Evolutionary conservation across 2,329 filamentous ascomycete species (phyloP).

Genomic region (Beauveria asiatica): DNA sequence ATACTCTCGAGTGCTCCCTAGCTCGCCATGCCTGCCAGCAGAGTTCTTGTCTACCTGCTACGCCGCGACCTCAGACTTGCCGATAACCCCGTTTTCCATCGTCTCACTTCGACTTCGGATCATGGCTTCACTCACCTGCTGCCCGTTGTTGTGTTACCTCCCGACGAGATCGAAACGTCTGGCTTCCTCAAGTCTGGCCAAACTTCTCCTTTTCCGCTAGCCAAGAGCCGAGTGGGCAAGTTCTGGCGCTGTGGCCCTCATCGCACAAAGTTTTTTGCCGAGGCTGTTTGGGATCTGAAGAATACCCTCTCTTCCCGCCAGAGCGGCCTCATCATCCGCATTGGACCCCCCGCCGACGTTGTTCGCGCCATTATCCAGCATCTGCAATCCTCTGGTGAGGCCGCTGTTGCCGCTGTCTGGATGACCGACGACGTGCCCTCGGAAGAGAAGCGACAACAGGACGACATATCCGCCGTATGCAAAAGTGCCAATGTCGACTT

Average conservation of each 20-base stretch:
- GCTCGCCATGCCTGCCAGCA: conserved; percentile 27
- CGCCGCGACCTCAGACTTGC: conserved; percentile 63
- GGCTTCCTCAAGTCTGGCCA: conserved; percentile 54
- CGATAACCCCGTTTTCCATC: conserved; percentile 67
- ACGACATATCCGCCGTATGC: conserved; percentile 44
- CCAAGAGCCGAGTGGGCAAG: conserved; percentile 53
- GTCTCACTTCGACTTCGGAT: conserved; percentile 36
- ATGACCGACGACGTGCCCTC: conserved; percentile 62
- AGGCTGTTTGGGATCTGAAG: conserved; percentile 68
- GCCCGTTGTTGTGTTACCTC: conserved; percentile 60
- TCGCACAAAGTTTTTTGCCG: conserved; percentile 61
- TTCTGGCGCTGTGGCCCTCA: conserved; percentile 70
- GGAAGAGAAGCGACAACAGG: conserved; percentile 61
- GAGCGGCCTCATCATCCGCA: conserved; percentile 55
- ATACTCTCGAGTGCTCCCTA: not conserved
- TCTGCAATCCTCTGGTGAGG: conserved; percentile 28
- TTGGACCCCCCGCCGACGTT: conserved; percentile 53
- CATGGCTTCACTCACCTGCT: conserved; percentile 60
- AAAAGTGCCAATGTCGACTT: conserved; percentile 47
- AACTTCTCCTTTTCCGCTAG: conserved; percentile 59
- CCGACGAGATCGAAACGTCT: conserved; percentile 65
- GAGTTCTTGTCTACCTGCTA: conserved; percentile 61
- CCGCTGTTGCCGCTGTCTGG: conserved; percentile 55
- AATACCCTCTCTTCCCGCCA: conserved; percentile 46
- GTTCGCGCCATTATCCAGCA: conserved; percentile 47